These are phyloP conservation scores for Yamadazyma kitorensis DNA, from an alignment of 805 yeast genomes.

Conservation along the genomic window DNA sequence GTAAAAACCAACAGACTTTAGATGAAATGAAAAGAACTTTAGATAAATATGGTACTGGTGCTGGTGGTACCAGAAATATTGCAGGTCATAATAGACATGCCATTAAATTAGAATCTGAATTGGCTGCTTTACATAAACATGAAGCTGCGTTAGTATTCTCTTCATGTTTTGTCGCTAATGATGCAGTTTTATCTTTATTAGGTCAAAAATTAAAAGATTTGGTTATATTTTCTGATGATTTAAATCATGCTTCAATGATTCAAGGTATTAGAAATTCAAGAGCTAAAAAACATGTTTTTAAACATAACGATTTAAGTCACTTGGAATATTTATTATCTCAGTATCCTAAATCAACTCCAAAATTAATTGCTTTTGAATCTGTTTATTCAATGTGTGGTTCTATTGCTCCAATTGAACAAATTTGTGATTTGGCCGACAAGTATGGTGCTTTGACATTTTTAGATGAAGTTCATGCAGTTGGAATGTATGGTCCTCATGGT, in stretches of 20 bases:
- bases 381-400: slow-evolving; percentile 99
- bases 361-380: slow-evolving; percentile 93
- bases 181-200: slow-evolving; percentile 84
- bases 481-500: slow-evolving; percentile 98
- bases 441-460: slow-evolving; percentile 96
- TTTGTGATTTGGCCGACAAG: slow-evolving; percentile 94
- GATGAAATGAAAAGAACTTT: slow-evolving; percentile 75
- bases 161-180: slow-evolving; percentile 96
- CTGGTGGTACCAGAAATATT: slow-evolving; percentile 98
- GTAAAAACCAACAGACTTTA: slow-evolving; percentile 71
- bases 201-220: slow-evolving; percentile 89
- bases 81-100: slow-evolving; percentile 96
- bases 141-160: slow-evolving; percentile 94
- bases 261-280: slow-evolving; percentile 91
- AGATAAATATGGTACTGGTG: slow-evolving; percentile 94
- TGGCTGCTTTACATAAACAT: slow-evolving; percentile 89
- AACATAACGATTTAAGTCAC: slow-evolving; percentile 84
- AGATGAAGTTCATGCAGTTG: slow-evolving; percentile 99
- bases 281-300: slow-evolving; percentile 83
- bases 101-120: slow-evolving; percentile 77
- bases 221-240: slow-evolving; percentile 88
- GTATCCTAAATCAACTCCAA: slow-evolving; percentile 87
- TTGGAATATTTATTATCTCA: slow-evolving; percentile 73
- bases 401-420: slow-evolving; percentile 86
- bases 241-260: slow-evolving; percentile 98